Conservation (phyloP, 2,329 filamentous ascomycete species). For the Myriangium duriaei region DNA sequence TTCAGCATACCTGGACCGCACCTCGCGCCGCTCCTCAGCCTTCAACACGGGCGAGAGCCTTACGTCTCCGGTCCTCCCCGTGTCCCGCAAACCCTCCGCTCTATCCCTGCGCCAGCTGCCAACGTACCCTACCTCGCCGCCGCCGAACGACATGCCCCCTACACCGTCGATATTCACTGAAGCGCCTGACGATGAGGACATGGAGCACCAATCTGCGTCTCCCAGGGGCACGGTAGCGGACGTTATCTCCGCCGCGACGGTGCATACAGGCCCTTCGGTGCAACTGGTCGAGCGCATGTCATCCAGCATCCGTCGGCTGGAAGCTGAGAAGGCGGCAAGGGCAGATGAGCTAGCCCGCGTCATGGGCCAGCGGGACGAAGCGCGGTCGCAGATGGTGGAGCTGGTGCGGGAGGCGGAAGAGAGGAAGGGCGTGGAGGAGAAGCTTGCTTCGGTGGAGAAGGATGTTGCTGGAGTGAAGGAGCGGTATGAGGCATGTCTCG, state of each 20-base stretch:
- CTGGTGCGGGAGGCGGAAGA: conserved; percentile 79
- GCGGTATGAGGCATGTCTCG: conserved; percentile 79
- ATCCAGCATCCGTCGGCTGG: conserved; percentile 76
- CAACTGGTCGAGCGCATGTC: conserved; percentile 95
- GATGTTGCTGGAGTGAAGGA: conserved; percentile 57
- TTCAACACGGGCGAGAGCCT: conserved; percentile 12
- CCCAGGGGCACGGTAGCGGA: conserved; percentile 57
- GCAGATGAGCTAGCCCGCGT: conserved; percentile 78
- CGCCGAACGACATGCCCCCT: conserved; percentile 20
- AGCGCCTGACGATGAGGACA: conserved; percentile 42
- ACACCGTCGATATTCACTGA: conserved; percentile 38
- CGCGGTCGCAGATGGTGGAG: conserved; percentile 76
- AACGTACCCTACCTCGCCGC: conserved; percentile 9
- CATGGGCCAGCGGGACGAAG: conserved; percentile 77
- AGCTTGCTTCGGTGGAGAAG: conserved; percentile 52
- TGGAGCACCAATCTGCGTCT: conserved; percentile 42
- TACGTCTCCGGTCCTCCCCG: conserved; percentile 9
- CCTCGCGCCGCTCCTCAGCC: conserved; percentile 21
- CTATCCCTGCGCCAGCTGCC: conserved; percentile 19
- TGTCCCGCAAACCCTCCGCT: conserved; percentile 36
- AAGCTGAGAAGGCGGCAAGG: conserved; percentile 78
- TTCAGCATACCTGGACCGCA: conserved; percentile 18
- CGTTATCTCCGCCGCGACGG: conserved; percentile 49
- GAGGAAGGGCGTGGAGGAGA: conserved; percentile 47
- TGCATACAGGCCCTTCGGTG: conserved; percentile 80